phyloP scores from a whole-genome alignment of 305 asterid species.

The Petunia hybrid region DNA sequence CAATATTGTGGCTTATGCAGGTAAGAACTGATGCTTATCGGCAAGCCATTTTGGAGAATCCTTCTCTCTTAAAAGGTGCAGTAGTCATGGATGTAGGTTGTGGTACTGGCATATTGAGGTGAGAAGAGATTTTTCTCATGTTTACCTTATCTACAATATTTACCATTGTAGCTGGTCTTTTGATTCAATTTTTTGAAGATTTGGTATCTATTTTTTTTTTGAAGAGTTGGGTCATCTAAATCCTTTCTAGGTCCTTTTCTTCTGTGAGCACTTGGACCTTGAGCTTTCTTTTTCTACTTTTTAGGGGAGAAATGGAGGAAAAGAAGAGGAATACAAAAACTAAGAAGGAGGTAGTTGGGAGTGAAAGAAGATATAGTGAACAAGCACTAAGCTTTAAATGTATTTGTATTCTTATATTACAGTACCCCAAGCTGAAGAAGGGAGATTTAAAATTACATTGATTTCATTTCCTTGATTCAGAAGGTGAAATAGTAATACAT shows the following conservation, averaged over 20 bases:
- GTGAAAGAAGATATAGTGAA: slow-evolving; percentile 16
- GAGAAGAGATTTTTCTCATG: slow-evolving; percentile 11
- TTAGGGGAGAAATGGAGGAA: neutral
- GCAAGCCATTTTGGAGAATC: slow-evolving; percentile 83
- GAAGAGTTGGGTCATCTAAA: neutral
- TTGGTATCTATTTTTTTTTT: too few species aligned
- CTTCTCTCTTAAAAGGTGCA: slow-evolving; percentile 73
- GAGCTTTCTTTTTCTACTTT: slow-evolving; percentile 20
- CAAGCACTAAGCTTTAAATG: neutral
- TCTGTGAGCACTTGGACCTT: neutral
- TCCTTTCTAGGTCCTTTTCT: neutral
- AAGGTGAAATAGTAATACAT: slow-evolving; percentile 11
- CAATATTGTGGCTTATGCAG: slow-evolving; percentile 48
- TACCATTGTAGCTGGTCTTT: neutral
- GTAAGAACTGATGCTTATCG: slow-evolving; percentile 88
- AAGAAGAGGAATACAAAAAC: neutral
- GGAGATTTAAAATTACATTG: slow-evolving; percentile 7
- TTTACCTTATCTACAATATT: slow-evolving; percentile 20
- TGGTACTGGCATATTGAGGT: slow-evolving; percentile 98
- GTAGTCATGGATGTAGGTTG: slow-evolving; percentile 97
- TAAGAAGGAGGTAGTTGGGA: slow-evolving; percentile 12
- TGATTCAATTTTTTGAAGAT: slow-evolving; percentile 6
- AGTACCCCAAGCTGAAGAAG: slow-evolving; percentile 1
- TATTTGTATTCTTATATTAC: neutral
- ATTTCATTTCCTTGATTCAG: neutral